Base-by-base conservation (phyloP, 2,329 filamentous ascomycete species). In the Xylaria sp. region DNA sequence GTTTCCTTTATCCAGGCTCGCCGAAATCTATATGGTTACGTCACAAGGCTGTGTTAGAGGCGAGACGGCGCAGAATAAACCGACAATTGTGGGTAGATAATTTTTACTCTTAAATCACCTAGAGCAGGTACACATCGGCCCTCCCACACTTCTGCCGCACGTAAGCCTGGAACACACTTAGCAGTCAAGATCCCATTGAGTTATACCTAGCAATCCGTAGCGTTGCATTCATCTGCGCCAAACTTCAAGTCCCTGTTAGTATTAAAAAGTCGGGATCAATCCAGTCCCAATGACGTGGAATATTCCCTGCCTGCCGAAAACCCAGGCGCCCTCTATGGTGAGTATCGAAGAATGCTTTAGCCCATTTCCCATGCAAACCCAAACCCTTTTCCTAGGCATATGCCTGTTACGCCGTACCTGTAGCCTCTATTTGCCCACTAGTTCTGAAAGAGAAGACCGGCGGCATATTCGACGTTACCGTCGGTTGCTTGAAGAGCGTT, bases 401-500 rank as follows among this genome's bases (percentile, higher is more conserved):
- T 47, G n/a, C 41, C 58, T 31, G 15, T 56, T 48, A 46, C 43
- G 31, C 54, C 52, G 54, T 47, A 15, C 3, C 21, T 51, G 13
- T 29, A 21, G 19, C 7, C 31, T 57, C 56, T 56, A 58, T 56
- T 11, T 5, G 1, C 29, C 15, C 3, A 10, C 65, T 72, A 82
- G 48, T 79, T 78, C 62, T 84, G 79, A 69, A 88, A 92, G 54
- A 97, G 84, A 64, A 97, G 82, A 49, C 90, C 88, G 47, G 93
- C 93, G n/a, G 94, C 94, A 66, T 89, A 87, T 64, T 98, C 92
- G 7, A 97, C 86, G 71, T 98, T 91, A 19, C 95, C 94, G 19
- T 88, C 88, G 15, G 91, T 91, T 29, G 92, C 91, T 71, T 93
- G 87, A 53, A 99, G 80, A 2, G 93, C 93, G 62, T 90, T 87